phyloP scores from a whole-genome alignment of 192 early-diverging fungal species.

The Backusella australiensis region DNA sequence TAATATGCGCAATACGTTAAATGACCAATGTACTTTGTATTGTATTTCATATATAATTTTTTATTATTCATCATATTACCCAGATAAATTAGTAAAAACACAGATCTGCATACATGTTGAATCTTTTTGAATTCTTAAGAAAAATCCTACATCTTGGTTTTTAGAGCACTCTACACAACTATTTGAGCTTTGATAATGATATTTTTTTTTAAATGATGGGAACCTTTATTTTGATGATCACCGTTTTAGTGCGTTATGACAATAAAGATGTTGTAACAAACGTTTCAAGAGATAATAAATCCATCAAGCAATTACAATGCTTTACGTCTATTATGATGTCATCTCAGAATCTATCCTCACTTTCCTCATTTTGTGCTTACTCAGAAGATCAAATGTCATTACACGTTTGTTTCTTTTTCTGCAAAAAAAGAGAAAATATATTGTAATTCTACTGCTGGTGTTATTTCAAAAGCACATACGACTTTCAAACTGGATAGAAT shows the following conservation, averaged over 20 bases:
- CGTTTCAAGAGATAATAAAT: background rate
- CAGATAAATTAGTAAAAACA: background rate
- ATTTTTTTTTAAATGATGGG: background rate
- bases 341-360: background rate
- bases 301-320: background rate
- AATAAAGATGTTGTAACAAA: background rate
- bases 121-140: too few relatives aligned
- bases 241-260: background rate
- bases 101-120: background rate
- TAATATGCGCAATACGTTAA: too few relatives aligned
- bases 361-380: background rate
- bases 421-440: background rate
- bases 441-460: background rate
- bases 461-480: background rate
- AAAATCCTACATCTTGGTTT: too few relatives aligned
- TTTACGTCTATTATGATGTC: background rate
- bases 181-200: too few relatives aligned
- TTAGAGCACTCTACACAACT: too few relatives aligned
- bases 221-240: background rate
- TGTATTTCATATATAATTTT: background rate
- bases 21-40: background rate
- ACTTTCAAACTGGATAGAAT: background rate
- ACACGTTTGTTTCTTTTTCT: background rate
- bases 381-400: background rate
- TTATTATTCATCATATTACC: too few relatives aligned